Evolutionary conservation across 2,329 filamentous ascomycete species (phyloP).

Genomic region (Blumeria hordei): DNA sequence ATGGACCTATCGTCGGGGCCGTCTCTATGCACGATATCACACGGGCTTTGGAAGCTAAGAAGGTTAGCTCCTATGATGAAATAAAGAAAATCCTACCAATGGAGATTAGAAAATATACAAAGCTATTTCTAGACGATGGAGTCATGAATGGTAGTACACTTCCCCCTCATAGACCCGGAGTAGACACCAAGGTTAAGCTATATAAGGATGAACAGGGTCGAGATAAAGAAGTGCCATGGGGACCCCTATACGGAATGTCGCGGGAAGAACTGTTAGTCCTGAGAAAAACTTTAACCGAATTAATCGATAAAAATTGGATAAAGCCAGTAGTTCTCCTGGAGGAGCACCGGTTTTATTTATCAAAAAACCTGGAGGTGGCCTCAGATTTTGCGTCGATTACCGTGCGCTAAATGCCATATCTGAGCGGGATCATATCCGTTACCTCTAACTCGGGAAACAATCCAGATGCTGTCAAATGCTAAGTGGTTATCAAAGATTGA

Average conservation of each 20-base stretch:
- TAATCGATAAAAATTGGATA: not conserved
- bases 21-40: not conserved
- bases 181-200: not conserved
- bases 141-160: not conserved
- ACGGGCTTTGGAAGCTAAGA: not conserved
- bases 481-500: not conserved
- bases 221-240: not conserved
- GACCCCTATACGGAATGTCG: not conserved
- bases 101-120: not conserved
- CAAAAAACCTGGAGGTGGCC: not conserved
- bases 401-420: not conserved
- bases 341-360: not conserved
- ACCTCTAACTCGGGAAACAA: not conserved
- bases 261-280: not conserved
- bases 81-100: not conserved
- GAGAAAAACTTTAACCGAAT: not conserved
- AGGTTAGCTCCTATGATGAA: not conserved
- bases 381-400: not conserved
- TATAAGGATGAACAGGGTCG: not conserved
- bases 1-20: not conserved
- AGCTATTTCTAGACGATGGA: not conserved
- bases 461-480: not conserved
- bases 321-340: not conserved
- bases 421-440: not conserved
- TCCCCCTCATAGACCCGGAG: not conserved